Percentiles rank a stretch among this genome's conserved stretches.
Evolutionary conservation across 768 basidiomycete species (phyloP).

Genomic region (Rhizopogon roseolus): DNA sequence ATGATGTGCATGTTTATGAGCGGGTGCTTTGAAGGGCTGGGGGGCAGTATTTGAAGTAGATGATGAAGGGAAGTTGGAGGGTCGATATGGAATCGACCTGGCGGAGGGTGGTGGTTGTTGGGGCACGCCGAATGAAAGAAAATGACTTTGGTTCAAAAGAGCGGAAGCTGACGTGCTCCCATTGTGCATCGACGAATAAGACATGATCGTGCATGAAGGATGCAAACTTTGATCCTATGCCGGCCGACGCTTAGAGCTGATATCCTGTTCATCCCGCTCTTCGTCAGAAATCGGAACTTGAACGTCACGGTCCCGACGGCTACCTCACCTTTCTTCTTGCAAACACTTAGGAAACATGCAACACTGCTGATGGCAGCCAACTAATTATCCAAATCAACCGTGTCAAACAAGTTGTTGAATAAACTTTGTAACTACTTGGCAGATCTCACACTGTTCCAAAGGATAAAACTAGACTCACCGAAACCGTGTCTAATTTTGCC

Average conservation of each 20-base stretch:
- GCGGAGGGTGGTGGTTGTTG: constrained; percentile 4
- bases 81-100: constrained; percentile 1
- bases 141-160: constrained; percentile 13
- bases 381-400: too few species aligned
- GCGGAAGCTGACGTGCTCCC: constrained; percentile 9
- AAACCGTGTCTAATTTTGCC: too few species aligned
- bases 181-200: constrained; percentile 23
- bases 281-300: not conserved
- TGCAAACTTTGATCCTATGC: constrained; percentile 8
- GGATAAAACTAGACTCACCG: too few species aligned
- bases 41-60: constrained; percentile 3
- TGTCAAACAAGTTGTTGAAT: too few species aligned
- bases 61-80: constrained; percentile 12
- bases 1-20: constrained; percentile 87
- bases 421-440: too few species aligned
- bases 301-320: not conserved
- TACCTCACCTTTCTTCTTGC: not conserved
- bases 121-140: constrained; percentile 12
- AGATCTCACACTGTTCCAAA: too few species aligned
- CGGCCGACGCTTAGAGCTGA: constrained; percentile 1
- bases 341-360: too few species aligned
- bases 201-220: constrained; percentile 15
- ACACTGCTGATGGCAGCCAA: too few species aligned
- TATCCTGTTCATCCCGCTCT: constrained; percentile 2
- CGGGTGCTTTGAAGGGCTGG: constrained; percentile 57